Conservation (phyloP, 2,329 filamentous ascomycete species). For the Tolypocladium cylindrosporum region DNA sequence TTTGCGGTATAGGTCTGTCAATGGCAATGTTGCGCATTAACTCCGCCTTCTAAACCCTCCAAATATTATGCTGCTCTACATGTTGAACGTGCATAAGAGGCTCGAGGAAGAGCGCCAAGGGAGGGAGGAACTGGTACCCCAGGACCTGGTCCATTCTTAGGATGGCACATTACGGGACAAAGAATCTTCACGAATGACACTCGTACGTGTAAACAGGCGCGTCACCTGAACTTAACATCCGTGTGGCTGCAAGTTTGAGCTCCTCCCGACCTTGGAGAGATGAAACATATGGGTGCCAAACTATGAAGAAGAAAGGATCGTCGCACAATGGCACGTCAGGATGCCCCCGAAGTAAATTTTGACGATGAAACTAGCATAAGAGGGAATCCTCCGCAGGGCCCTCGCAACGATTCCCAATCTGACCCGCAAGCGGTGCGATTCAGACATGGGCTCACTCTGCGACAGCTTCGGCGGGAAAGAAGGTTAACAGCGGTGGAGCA, state of each 20-base stretch:
- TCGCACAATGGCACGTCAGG: not conserved
- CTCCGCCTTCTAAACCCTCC: not conserved
- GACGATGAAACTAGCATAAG: not conserved
- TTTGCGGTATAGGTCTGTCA: too few species aligned
- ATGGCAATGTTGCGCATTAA: too few species aligned
- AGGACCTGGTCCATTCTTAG: not conserved
- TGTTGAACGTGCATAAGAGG: not conserved
- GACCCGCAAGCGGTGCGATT: not conserved
- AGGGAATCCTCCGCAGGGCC: not conserved
- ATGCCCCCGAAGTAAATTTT: not conserved
- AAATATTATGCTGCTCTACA: not conserved
- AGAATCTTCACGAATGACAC: not conserved
- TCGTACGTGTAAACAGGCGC: not conserved
- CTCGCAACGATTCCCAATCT: not conserved
- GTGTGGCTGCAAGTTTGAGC: not conserved
- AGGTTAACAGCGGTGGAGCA: not conserved
- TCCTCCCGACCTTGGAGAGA: not conserved
- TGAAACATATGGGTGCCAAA: not conserved
- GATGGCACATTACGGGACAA: too few species aligned
- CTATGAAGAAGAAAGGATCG: not conserved
- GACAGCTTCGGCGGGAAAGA: not conserved
- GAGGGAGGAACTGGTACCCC: not conserved
- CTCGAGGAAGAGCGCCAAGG: not conserved
- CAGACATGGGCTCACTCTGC: not conserved
- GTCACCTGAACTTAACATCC: not conserved